phyloP scores from a whole-genome alignment of 352 stramenopile genomes.

The Globisporangium ultimum region DNA sequence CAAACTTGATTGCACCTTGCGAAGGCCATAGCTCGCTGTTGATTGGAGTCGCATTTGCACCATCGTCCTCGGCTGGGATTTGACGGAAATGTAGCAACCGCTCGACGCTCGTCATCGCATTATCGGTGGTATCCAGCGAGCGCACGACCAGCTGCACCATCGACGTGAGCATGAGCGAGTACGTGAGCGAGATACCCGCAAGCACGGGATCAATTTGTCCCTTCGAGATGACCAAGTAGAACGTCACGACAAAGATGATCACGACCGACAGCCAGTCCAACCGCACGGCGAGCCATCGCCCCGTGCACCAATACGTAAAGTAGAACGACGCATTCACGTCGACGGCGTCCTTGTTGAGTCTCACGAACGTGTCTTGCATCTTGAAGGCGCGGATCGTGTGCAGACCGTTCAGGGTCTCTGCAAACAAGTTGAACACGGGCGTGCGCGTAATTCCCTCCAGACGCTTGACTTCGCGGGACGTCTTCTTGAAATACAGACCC shows the following conservation, averaged over 20 bases:
- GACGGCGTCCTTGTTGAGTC: conserved; percentile 11
- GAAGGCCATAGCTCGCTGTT: conserved; percentile 5
- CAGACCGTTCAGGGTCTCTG: too few relatives aligned
- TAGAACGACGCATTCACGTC: conserved; percentile 40
- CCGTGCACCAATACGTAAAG: conserved; percentile 36
- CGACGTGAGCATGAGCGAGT: conserved; percentile 23
- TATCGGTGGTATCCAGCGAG: too few relatives aligned
- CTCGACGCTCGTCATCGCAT: too few relatives aligned
- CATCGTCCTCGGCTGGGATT: neutral
- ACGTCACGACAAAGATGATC: conserved; percentile 86
- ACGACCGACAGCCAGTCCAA: conserved; percentile 72
- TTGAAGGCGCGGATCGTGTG: conserved; percentile 2
- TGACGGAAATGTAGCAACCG: too few relatives aligned
- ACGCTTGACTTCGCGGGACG: too few relatives aligned
- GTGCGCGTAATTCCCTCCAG: too few relatives aligned
- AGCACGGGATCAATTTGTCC: too few relatives aligned
- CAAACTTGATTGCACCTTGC: conserved; percentile 23
- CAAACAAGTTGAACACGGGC: too few relatives aligned
- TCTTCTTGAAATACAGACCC: too few relatives aligned
- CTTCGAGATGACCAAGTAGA: conserved; percentile 80
- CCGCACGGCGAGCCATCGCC: conserved; percentile 92
- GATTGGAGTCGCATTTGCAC: neutral
- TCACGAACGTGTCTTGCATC: too few relatives aligned
- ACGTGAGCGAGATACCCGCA: conserved; percentile 28
- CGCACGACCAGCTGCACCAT: too few relatives aligned